Percentiles rank a stretch among this genome's conserved stretches.
Evolutionary conservation across 176 grass and related monocot genomes (phyloP).

Genomic region (Dactylis glomerata): DNA sequence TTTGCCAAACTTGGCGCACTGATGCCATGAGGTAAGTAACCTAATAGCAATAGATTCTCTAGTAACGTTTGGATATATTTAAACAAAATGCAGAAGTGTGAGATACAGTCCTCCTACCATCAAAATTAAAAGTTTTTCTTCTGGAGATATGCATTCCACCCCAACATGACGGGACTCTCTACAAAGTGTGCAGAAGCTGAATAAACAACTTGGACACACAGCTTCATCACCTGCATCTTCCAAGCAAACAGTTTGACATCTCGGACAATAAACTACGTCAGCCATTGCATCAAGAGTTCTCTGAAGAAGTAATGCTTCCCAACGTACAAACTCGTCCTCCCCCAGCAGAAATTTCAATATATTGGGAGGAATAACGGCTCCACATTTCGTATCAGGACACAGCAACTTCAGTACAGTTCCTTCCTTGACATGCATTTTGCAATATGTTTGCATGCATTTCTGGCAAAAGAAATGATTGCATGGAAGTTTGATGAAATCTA

Average conservation of each 20-base stretch:
- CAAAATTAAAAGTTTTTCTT: constrained; percentile 59
- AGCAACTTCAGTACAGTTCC: constrained; percentile 63
- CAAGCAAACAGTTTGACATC: constrained; percentile 77
- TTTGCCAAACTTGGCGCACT: not conserved
- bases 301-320: constrained; percentile 69
- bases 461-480: constrained; percentile 77
- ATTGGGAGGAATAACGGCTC: constrained; percentile 49
- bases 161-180: constrained; percentile 71
- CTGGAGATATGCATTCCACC: constrained; percentile 50
- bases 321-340: constrained; percentile 58
- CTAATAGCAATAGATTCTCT: not conserved
- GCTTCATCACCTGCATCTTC: constrained; percentile 65
- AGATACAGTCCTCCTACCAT: constrained; percentile 39
- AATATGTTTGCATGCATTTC: constrained; percentile 81
- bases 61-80: not conserved
- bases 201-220: constrained; percentile 74
- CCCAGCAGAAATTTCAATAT: constrained; percentile 65
- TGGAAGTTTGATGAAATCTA: constrained; percentile 65
- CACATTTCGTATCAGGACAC: constrained; percentile 69
- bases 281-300: constrained; percentile 73
- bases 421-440: constrained; percentile 63
- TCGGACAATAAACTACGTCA: constrained; percentile 74
- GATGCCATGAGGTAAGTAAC: not conserved
- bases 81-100: not conserved
- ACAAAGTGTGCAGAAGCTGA: constrained; percentile 84